These are phyloP conservation scores for Skeletonema grethae DNA, from an alignment of 108 stramenopile genomes.

Conservation along the genomic window DNA sequence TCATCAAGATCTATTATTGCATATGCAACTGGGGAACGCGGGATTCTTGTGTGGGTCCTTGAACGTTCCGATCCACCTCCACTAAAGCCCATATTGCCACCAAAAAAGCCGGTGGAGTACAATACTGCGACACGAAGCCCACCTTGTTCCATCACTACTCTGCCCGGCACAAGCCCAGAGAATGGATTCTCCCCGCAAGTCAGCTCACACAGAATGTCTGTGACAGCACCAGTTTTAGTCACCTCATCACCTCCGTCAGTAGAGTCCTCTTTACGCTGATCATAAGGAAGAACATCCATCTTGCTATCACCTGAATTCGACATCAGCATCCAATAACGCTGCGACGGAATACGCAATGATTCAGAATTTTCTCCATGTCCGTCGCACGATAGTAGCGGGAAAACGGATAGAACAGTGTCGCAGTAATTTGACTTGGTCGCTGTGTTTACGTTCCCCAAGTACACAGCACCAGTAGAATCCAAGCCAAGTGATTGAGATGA, in stretches of 20 bases:
- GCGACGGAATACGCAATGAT: constrained; percentile 54
- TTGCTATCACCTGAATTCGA: constrained; percentile 59
- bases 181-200: constrained; percentile 53
- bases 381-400: constrained; percentile 59
- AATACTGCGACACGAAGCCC: constrained; percentile 50
- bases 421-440: constrained; percentile 42
- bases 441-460: constrained; percentile 15
- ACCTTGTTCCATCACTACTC: constrained; percentile 59
- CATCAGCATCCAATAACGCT: constrained; percentile 74
- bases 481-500: constrained; percentile 56
- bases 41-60: constrained; percentile 27
- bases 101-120: constrained; percentile 51
- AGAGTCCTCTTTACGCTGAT: constrained; percentile 19
- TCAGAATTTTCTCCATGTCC: constrained; percentile 15
- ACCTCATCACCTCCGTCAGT: constrained; percentile 24
- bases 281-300: constrained; percentile 14
- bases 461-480: constrained; percentile 56
- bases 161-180: constrained; percentile 55
- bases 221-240: constrained; percentile 53
- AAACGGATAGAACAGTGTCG: constrained; percentile 65
- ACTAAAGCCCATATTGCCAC: constrained; percentile 14
- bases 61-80: constrained; percentile 12
- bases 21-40: constrained; percentile 44
- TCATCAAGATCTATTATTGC: constrained; percentile 52
- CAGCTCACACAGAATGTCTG: constrained; percentile 70